Conservation (phyloP, 2,329 filamentous ascomycete species). For the Beauveria medogensis region DNA sequence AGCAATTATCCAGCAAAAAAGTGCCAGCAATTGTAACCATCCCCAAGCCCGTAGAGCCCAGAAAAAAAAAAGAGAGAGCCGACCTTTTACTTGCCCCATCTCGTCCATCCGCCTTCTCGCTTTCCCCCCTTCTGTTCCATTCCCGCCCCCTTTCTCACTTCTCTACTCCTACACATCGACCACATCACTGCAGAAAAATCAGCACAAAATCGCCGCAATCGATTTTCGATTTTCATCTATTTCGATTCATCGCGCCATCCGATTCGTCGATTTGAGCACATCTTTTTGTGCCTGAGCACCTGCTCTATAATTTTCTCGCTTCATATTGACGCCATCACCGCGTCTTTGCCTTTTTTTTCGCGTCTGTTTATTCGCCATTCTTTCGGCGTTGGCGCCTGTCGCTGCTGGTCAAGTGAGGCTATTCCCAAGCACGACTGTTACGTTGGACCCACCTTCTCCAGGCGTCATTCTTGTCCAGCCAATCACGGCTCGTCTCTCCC, state of each 20-base stretch:
- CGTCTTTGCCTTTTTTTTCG: slow-evolving; percentile 17
- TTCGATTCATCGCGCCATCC: slow-evolving; percentile 25
- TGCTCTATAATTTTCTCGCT: slow-evolving; percentile 21
- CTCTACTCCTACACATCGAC: slow-evolving; percentile 21
- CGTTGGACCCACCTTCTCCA: slow-evolving; percentile 14
- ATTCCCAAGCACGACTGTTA: slow-evolving; percentile 25
- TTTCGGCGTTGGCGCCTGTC: slow-evolving; percentile 10
- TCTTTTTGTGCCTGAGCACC: slow-evolving; percentile 26
- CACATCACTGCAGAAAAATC: slow-evolving; percentile 22
- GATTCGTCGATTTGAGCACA: slow-evolving; percentile 27
- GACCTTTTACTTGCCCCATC: slow-evolving; percentile 5
- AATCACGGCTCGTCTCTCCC: slow-evolving; percentile 14
- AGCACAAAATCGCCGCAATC: slow-evolving; percentile 20
- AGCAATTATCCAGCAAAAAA: slow-evolving; percentile 11
- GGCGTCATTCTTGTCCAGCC: slow-evolving; percentile 10
- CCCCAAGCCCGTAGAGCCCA: slow-evolving; percentile 15
- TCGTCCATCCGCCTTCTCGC: slow-evolving; percentile 6
- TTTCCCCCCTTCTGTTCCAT: slow-evolving; percentile 8
- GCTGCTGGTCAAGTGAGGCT: slow-evolving; percentile 27
- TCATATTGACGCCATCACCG: slow-evolving; percentile 18
- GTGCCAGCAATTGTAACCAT: slow-evolving; percentile 19
- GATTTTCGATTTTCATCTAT: slow-evolving; percentile 34
- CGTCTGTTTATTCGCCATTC: neutral
- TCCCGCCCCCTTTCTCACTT: slow-evolving; percentile 8
- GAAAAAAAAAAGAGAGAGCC: slow-evolving; percentile 7